Evolutionary conservation across 495 filamentous ascomycete species (phyloP).

Genomic region (Tuber umbilicatum): DNA sequence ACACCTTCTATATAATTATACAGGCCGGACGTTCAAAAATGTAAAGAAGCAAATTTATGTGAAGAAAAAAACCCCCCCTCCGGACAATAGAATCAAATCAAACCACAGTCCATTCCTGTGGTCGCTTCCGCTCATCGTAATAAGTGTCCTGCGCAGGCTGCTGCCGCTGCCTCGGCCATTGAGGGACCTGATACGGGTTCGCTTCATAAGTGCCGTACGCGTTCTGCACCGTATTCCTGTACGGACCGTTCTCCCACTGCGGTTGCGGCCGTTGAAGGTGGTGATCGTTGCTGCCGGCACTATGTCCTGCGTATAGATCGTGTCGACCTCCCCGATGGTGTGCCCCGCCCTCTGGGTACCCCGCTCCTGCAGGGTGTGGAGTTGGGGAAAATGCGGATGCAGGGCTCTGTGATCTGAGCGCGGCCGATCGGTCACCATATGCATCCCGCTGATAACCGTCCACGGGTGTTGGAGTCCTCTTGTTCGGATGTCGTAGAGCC

Average conservation of each 20-base stretch:
- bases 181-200: constrained; percentile 13
- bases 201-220: constrained; percentile 6
- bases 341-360: neutral
- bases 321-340: constrained; percentile 1
- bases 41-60: neutral
- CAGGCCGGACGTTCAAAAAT: neutral
- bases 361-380: neutral
- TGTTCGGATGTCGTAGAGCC: neutral
- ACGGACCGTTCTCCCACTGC: constrained; percentile 1
- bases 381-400: constrained; percentile 4
- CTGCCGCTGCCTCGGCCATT: constrained; percentile 7
- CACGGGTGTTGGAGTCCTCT: neutral
- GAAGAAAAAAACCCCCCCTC: neutral
- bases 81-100: neutral
- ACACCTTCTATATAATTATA: neutral
- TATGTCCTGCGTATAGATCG: neutral
- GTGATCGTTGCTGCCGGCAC: constrained; percentile 3
- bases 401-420: neutral
- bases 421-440: neutral
- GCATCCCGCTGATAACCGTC: constrained; percentile 12
- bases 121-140: neutral
- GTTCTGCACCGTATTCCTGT: constrained; percentile 9
- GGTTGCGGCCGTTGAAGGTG: constrained; percentile 11
- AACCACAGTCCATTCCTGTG: neutral
- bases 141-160: neutral